Conservation (phyloP, 108 stramenopile genomes). For the Nannochloropsis oceanica region DNA sequence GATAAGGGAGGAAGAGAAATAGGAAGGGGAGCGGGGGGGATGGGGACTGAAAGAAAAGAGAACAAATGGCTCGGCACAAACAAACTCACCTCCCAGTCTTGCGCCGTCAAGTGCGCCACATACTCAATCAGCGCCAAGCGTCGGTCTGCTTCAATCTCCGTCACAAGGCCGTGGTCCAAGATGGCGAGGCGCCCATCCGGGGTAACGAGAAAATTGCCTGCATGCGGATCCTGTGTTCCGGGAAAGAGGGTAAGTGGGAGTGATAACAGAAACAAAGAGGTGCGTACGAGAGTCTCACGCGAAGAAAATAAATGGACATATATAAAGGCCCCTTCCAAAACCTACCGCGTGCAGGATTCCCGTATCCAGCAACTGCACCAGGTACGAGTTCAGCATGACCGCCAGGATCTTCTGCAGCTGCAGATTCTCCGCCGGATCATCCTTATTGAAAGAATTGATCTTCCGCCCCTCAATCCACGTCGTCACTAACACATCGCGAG, state of each 20-base stretch:
- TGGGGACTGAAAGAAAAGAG: no score
- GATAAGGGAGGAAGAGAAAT: no score
- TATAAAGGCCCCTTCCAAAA: no score
- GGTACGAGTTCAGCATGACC: conserved; percentile 25
- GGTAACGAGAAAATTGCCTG: conserved; percentile 62
- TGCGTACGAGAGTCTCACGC: no score
- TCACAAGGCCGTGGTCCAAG: conserved; percentile 92
- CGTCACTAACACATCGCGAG: conserved; percentile 62
- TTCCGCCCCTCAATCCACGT: conserved; percentile 85
- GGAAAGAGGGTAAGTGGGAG: background rate
- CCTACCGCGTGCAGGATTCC: conserved; percentile 31
- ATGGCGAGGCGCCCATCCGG: conserved; percentile 76
- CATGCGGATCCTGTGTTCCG: conserved; percentile 12
- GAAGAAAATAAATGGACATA: no score
- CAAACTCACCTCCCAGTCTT: conserved; percentile 54
- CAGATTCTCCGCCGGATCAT: background rate
- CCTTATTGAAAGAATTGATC: conserved; percentile 20
- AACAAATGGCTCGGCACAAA: no score
- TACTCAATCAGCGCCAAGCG: conserved; percentile 74
- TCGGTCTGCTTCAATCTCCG: conserved; percentile 54
- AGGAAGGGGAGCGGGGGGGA: no score
- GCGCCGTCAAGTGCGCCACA: conserved; percentile 77
- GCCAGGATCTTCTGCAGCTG: conserved; percentile 6
- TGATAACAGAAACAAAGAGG: background rate
- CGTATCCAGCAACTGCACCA: conserved; percentile 35